Conservation (phyloP, 257 asterid genomes). For the Parsonsia alboflavescens region DNA sequence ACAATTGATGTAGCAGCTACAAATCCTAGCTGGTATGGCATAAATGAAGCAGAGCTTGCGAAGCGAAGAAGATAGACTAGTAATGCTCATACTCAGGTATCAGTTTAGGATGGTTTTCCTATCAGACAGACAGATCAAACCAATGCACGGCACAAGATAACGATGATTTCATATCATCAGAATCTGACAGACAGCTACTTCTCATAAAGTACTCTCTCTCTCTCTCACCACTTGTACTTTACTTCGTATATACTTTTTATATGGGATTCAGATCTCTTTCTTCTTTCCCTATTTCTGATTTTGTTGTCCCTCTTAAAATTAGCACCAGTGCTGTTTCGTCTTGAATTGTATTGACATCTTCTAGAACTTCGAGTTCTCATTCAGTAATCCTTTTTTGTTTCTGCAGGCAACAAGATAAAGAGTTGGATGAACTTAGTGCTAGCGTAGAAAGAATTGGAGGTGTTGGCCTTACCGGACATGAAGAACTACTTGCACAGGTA, state of each 20-base stretch:
- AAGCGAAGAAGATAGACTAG: slow-evolving; percentile 87
- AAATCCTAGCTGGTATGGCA: slow-evolving; percentile 77
- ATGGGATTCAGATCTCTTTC: background rate
- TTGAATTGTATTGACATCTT: background rate
- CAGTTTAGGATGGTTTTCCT: background rate
- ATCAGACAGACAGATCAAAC: slow-evolving; percentile 48
- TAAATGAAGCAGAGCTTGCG: slow-evolving; percentile 71
- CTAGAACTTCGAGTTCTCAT: background rate
- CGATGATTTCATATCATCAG: slow-evolving; percentile 79
- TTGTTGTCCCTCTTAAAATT: background rate
- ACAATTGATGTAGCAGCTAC: slow-evolving; percentile 80
- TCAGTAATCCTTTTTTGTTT: background rate
- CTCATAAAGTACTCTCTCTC: slow-evolving; percentile 56
- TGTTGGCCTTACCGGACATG: slow-evolving; percentile 95
- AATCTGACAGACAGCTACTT: slow-evolving; percentile 85
- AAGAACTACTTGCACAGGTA: slow-evolving; percentile 93
- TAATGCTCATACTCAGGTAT: slow-evolving; percentile 86
- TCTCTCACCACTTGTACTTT: background rate
- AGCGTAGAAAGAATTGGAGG: slow-evolving; percentile 91
- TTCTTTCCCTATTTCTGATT: background rate
- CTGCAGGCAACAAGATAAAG: slow-evolving; percentile 26
- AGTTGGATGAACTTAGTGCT: slow-evolving; percentile 62
- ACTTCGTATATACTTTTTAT: background rate
- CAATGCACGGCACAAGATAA: slow-evolving; percentile 46
- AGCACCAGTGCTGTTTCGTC: background rate